Evolutionary conservation across 805 yeast species (phyloP).

Genomic region (Candida pseudofarinosa): DNA sequence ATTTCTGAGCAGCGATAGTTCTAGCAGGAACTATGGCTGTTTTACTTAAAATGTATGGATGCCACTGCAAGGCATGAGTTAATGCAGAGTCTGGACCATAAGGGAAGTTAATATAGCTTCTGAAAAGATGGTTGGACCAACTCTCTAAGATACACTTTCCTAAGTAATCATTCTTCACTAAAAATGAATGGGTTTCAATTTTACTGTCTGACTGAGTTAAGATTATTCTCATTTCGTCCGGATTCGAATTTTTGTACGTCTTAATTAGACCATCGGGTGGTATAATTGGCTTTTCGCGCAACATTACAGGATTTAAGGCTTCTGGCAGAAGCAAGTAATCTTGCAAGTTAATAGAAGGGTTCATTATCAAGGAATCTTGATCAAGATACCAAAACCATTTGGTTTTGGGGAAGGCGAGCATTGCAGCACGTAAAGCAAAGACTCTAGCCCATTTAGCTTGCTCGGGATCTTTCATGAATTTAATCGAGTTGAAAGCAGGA

Average conservation of each 20-base stretch:
- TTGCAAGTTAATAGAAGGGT: conserved; percentile 56
- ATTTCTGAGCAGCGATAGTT: conserved; percentile 29
- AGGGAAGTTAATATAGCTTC: conserved; percentile 61
- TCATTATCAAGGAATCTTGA: conserved; percentile 72
- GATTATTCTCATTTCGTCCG: conserved; percentile 54
- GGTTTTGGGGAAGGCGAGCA: conserved; percentile 89
- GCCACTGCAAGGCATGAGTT: conserved; percentile 93
- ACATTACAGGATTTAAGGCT: conserved; percentile 58
- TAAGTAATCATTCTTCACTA: conserved; percentile 61
- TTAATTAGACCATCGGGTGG: conserved; percentile 65
- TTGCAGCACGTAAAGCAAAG: conserved; percentile 74
- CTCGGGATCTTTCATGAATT: conserved; percentile 38
- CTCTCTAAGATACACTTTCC: conserved; percentile 72
- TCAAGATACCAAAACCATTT: conserved; percentile 88
- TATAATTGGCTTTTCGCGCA: conserved; percentile 68
- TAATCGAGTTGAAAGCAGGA: conserved; percentile 48
- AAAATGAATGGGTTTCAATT: conserved; percentile 64
- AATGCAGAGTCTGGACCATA: conserved; percentile 62
- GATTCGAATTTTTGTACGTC: conserved; percentile 59
- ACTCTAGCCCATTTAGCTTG: conserved; percentile 60
- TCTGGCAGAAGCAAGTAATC: conserved; percentile 57
- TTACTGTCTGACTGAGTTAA: conserved; percentile 66
- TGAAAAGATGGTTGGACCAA: conserved; percentile 71
- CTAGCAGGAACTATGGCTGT: conserved; percentile 64
- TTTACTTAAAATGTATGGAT: conserved; percentile 71